Percentiles rank a stretch among this genome's conserved stretches.
Conservation (phyloP, 345 rosid species). For the Citrus hindsii region DNA sequence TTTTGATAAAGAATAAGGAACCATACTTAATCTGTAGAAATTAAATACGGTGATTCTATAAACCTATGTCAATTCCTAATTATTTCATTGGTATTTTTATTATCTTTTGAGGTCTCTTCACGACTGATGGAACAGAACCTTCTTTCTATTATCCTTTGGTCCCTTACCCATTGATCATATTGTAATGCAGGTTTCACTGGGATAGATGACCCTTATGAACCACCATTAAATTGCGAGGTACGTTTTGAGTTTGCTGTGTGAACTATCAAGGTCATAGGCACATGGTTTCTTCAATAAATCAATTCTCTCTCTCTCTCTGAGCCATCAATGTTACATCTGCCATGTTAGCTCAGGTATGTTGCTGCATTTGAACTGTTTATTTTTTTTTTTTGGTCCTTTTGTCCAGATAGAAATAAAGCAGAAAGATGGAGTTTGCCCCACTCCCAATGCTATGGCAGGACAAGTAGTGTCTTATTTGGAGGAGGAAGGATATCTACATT, state of each 20-base stretch:
- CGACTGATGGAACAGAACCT: neutral
- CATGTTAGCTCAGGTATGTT: neutral
- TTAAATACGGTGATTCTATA: neutral
- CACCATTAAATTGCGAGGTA: slow-evolving; percentile 86
- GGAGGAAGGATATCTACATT: slow-evolving; percentile 64
- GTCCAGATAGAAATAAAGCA: slow-evolving; percentile 67
- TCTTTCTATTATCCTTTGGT: neutral
- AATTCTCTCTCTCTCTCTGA: neutral
- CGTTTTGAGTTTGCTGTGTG: neutral
- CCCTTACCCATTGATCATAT: neutral
- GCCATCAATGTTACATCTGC: neutral
- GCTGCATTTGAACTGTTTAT: neutral
- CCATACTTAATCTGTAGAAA: neutral
- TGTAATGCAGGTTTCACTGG: slow-evolving; percentile 78
- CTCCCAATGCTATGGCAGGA: slow-evolving; percentile 70
- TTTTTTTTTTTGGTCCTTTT: neutral
- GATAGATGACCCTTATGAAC: slow-evolving; percentile 90
- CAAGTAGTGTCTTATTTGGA: slow-evolving; percentile 67
- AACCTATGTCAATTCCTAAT: neutral
- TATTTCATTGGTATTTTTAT: neutral
- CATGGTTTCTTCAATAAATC: neutral
- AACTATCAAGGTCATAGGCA: neutral
- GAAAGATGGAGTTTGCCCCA: slow-evolving; percentile 65
- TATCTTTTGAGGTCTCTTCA: neutral
- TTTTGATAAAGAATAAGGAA: neutral